Evolutionary conservation across 2,329 filamentous ascomycete species (phyloP).

Genomic region (Colletotrichum sansevieriae): DNA sequence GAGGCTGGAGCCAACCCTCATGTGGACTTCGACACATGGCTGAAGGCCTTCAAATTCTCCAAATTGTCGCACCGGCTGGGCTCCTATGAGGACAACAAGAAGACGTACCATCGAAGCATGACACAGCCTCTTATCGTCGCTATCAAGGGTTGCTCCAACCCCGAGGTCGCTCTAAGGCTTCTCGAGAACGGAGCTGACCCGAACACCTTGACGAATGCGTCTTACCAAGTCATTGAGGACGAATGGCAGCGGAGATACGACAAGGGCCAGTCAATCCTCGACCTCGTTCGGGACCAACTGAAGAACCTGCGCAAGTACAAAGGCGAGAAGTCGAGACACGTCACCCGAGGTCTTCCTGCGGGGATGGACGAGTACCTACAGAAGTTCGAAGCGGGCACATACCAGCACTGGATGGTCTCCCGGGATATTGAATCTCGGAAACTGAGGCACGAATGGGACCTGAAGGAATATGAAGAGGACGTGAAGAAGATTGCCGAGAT

Average conservation of each 20-base stretch:
- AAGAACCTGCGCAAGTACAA: conserved; percentile 61
- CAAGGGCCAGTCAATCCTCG: conserved; percentile 67
- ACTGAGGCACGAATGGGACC: conserved; percentile 52
- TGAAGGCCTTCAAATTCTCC: conserved; percentile 67
- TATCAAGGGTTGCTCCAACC: conserved; percentile 58
- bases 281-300: conserved; percentile 69
- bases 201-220: conserved; percentile 65
- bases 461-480: conserved; percentile 47
- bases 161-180: conserved; percentile 67
- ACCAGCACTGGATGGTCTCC: conserved; percentile 68
- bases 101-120: conserved; percentile 59
- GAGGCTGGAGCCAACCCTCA: conserved; percentile 70
- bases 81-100: conserved; percentile 62
- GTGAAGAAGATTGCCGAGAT: conserved; percentile 40
- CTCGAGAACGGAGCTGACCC: conserved; percentile 75
- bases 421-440: conserved; percentile 53
- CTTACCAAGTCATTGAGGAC: conserved; percentile 52
- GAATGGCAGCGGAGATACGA: conserved; percentile 50
- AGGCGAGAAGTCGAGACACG: conserved; percentile 46
- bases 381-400: conserved; percentile 66
- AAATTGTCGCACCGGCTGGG: conserved; percentile 53
- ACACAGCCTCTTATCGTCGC: conserved; percentile 79
- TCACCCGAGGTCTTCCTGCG: conserved; percentile 48
- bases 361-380: conserved; percentile 67
- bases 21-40: conserved; percentile 74